A percentile compares a stretch with the other conserved stretches of the same genome.
Conservation (phyloP, 306 rosid genomes). For the Cicer yamashitae region DNA sequence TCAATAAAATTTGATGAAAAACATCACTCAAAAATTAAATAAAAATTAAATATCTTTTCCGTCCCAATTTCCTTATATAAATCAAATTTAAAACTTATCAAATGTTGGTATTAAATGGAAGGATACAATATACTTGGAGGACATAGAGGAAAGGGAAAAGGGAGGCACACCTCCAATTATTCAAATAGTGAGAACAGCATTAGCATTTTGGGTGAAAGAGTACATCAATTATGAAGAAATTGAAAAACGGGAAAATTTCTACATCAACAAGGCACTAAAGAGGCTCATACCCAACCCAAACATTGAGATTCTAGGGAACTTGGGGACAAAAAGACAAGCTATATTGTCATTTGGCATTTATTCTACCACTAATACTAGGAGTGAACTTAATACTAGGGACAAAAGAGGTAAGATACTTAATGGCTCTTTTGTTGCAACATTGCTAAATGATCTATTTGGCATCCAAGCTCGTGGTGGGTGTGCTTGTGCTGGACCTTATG, state of each 20-base stretch:
- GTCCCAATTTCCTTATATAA: background rate
- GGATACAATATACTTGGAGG: slow-evolving; percentile 75
- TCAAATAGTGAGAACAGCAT: slow-evolving; percentile 77
- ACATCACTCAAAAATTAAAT: too few species aligned
- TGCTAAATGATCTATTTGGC: slow-evolving; percentile 85
- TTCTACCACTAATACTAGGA: slow-evolving; percentile 46
- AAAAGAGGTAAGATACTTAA: slow-evolving; percentile 68
- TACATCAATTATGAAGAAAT: slow-evolving; percentile 61
- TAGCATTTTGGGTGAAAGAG: slow-evolving; percentile 87
- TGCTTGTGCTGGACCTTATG: slow-evolving; percentile 90
- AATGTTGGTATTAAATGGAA: slow-evolving; percentile 37
- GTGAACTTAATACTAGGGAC: slow-evolving; percentile 43
- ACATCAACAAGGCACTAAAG: slow-evolving; percentile 56
- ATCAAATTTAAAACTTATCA: background rate
- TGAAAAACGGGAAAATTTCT: slow-evolving; percentile 59
- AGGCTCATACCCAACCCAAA: slow-evolving; percentile 64
- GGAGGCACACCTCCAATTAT: slow-evolving; percentile 88
- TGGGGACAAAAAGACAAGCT: slow-evolving; percentile 62
- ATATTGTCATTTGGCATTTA: slow-evolving; percentile 73
- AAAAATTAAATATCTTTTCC: too few species aligned
- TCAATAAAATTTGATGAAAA: too few species aligned
- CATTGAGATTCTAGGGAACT: slow-evolving; percentile 65
- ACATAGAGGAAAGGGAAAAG: slow-evolving; percentile 82
- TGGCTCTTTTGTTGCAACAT: slow-evolving; percentile 73
- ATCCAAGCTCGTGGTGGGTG: slow-evolving; percentile 91